Evolutionary conservation across 352 stramenopile genomes (phyloP).

Genomic region (Aphanomyces astaci): DNA sequence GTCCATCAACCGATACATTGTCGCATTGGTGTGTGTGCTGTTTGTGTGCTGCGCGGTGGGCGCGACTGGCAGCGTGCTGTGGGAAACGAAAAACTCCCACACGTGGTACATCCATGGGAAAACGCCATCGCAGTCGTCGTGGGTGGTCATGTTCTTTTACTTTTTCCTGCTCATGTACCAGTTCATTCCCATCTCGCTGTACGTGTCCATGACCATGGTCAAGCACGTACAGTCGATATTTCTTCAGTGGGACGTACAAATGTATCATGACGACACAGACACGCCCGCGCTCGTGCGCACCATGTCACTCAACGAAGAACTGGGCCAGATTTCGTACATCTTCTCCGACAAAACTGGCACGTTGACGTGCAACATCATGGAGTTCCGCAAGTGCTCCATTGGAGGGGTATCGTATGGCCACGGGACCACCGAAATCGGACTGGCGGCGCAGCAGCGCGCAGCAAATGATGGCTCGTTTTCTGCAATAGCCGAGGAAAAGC

Average conservation of each 20-base stretch:
- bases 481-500: too few species aligned
- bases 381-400: conserved; percentile 93
- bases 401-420: too few species aligned
- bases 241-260: conserved; percentile 91
- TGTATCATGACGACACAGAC: conserved; percentile 85
- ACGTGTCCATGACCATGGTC: conserved; percentile 94
- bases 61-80: conserved; percentile 49
- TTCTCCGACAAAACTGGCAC: conserved; percentile 95
- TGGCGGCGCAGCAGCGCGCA: too few species aligned
- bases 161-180: conserved; percentile 96
- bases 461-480: too few species aligned
- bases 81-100: conserved; percentile 41
- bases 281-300: conserved; percentile 86
- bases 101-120: conserved; percentile 56
- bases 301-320: conserved; percentile 90
- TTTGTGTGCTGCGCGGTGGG: conserved; percentile 53
- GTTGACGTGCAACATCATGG: conserved; percentile 92
- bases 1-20: conserved; percentile 73
- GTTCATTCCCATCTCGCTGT: conserved; percentile 97
- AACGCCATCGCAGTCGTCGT: conserved; percentile 38
- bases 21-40: conserved; percentile 58
- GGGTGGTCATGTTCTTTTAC: conserved; percentile 84
- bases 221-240: conserved; percentile 93
- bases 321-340: conserved; percentile 88
- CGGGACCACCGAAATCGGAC: too few species aligned